These are phyloP conservation scores for Cercospora sp. DNA, from an alignment of 2,329 filamentous ascomycete species.

Conservation along the genomic window DNA sequence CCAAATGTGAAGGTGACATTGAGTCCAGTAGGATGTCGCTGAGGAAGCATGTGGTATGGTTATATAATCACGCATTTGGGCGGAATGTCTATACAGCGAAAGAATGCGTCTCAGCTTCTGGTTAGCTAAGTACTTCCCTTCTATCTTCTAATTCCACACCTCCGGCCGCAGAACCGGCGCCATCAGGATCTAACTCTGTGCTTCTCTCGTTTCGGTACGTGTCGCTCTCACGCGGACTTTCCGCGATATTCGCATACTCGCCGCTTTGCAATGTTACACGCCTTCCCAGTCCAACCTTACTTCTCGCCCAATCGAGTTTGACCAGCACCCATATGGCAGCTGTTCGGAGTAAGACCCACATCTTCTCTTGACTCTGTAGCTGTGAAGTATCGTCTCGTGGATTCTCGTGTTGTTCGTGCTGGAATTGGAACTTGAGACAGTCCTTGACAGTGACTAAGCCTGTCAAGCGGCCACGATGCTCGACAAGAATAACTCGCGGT, in stretches of 20 bases:
- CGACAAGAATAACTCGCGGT: slow-evolving; percentile 86
- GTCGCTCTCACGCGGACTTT: slow-evolving; percentile 10
- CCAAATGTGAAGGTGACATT: not conserved
- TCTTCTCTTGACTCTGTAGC: slow-evolving; percentile 60
- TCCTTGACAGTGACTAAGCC: slow-evolving; percentile 96
- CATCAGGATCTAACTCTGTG: slow-evolving; percentile 20
- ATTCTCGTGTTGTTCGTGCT: slow-evolving; percentile 83
- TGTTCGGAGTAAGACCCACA: slow-evolving; percentile 55
- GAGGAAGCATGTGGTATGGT: not conserved
- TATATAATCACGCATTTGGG: not conserved
- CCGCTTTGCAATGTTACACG: slow-evolving; percentile 30
- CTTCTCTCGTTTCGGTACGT: not conserved
- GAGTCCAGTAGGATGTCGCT: not conserved
- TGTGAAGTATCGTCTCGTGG: slow-evolving; percentile 59
- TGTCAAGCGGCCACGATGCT: slow-evolving; percentile 78
- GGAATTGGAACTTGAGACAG: slow-evolving; percentile 96
- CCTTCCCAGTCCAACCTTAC: slow-evolving; percentile 8
- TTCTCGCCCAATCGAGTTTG: slow-evolving; percentile 25
- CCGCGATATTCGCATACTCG: slow-evolving; percentile 11
- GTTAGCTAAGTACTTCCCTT: slow-evolving; percentile 17
- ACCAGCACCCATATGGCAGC: slow-evolving; percentile 34
- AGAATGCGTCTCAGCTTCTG: not conserved
- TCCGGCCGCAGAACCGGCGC: slow-evolving; percentile 23
- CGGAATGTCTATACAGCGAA: not conserved
- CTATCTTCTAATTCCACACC: slow-evolving; percentile 44